Base-by-base conservation (phyloP, 305 asterid species). In the Fraxinus greggii region DNA sequence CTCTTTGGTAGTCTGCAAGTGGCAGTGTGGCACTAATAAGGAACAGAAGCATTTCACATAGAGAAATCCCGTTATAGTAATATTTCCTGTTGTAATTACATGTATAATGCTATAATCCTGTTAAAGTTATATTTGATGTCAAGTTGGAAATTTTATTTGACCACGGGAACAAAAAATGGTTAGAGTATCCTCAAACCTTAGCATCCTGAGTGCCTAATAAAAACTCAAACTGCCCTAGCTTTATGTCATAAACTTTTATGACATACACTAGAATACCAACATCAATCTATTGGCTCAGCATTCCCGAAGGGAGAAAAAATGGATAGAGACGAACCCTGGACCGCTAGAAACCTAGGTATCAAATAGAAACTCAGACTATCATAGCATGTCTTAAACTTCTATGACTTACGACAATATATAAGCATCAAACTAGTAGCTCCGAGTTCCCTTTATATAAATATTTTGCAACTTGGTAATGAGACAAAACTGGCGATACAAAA, bases 211-310 rank as follows among this genome's bases (percentile, higher is more conserved):
- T 24, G 72, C 72, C 33, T 26, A 24, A 63, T 23, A 19, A 24
- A 63, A 63, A 63, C n/a, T 63, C 72, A 63, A 63, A 63, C 72
- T 24, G n/a, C 33, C 72, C 72, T 63, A 23, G 72, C 72, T 63
- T 26, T 63, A 23, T 63, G 72, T 63, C 72, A 24, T 59, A 21
- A 59, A 63, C 72, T 63, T 21, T 26, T 63, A 24, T 63, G 33
- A 26, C 33, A 9, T 63, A 1, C n/a, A 10, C 69, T 21, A 59
- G 69, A 59, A 59, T 59, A 19, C 69, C 33, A 63, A 5, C 32
- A 63, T 63, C 72, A 63, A 63, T 63, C 32, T 12, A 63, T 63
- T 63, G 13, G 72, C 17, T 63, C 72, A 23, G 33, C 33, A 9
- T 24, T 63, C 33, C 33, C 7, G 29, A 26, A 63, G 7, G 72